Conservation (phyloP, 2,329 filamentous ascomycete species). For the Neonectria faginata region DNA sequence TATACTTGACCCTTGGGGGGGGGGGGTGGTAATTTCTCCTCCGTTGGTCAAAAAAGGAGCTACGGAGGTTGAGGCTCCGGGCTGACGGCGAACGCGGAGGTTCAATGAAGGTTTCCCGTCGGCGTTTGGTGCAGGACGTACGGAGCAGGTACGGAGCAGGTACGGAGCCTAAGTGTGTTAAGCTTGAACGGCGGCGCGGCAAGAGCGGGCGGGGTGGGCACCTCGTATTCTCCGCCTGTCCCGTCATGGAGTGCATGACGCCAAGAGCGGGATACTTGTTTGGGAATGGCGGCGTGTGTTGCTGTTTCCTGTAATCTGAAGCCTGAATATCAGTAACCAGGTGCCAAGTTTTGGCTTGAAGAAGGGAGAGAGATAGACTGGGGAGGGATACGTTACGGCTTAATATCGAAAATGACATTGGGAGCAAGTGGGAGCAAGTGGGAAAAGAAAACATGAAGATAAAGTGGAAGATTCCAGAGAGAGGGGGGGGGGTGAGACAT, state of each 20-base stretch:
- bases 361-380: neutral
- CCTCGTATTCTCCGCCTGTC: neutral
- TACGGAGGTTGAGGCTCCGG: slow-evolving; percentile 6
- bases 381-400: neutral
- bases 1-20: neutral
- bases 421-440: too few relatives aligned
- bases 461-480: too few relatives aligned
- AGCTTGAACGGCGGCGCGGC: slow-evolving; percentile 3
- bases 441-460: too few relatives aligned
- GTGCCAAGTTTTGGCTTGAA: neutral
- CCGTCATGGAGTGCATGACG: neutral
- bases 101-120: neutral
- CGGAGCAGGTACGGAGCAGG: neutral
- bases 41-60: neutral
- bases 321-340: neutral
- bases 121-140: neutral
- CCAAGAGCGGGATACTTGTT: neutral
- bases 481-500: too few relatives aligned
- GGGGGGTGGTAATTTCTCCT: too few relatives aligned
- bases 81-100: neutral
- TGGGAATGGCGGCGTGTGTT: neutral
- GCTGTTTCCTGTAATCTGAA: too few relatives aligned
- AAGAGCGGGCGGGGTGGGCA: neutral
- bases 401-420: too few relatives aligned
- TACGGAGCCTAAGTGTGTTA: neutral